Base-by-base conservation (phyloP, 495 filamentous ascomycete genomes). In the Penicillium coffeae region DNA sequence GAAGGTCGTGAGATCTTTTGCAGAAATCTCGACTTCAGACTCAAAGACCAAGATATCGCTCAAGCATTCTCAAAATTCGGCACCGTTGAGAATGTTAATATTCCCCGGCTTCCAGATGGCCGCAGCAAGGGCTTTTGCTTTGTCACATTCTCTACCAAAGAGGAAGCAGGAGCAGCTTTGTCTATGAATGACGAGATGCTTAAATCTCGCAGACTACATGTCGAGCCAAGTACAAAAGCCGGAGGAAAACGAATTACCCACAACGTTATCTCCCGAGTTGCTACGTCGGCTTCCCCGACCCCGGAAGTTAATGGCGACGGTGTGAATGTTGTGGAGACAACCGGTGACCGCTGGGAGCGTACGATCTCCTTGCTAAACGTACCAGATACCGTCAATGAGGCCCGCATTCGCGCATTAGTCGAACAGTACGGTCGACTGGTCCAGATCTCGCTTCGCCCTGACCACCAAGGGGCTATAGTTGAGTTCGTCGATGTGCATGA, bases 1-100 rank as follows among this genome's bases (percentile, higher is more conserved):
- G 92, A 96, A 65, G 88, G 84, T 9, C 82, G 93, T 18, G 92
- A 97, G 64, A 52, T 98, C n/a, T 90, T 87, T 56, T 76, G 95
- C 46, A 75, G 75, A 30, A 89, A 92, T 48, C 59, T 96, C 10
- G 78, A 89, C 55, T 82, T 76, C 52, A 76, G 72, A 15, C 76
- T 80, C 10, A 77, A 62, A 1, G 87, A 90, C 53, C 63, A 79
- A 2, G 87, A 95, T 22, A 54, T 96, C 32, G 69, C 74, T 42
- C 77, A 81, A 2, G 56, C 86, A 2, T 95, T 96, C 52, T 64
- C 73, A 18, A 82, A 83, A 48, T 91, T 87, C 43, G 93, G 93
- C 35, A 81, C 66, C 3, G 77, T 98, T 34, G 80, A 87, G 49
- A 75, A 73, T 19, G 76, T 88, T 14, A 78, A 83, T 13, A 70